phyloP scores from a whole-genome alignment of 2,329 filamentous ascomycete genomes.

The Periglandula ipomoeae region DNA sequence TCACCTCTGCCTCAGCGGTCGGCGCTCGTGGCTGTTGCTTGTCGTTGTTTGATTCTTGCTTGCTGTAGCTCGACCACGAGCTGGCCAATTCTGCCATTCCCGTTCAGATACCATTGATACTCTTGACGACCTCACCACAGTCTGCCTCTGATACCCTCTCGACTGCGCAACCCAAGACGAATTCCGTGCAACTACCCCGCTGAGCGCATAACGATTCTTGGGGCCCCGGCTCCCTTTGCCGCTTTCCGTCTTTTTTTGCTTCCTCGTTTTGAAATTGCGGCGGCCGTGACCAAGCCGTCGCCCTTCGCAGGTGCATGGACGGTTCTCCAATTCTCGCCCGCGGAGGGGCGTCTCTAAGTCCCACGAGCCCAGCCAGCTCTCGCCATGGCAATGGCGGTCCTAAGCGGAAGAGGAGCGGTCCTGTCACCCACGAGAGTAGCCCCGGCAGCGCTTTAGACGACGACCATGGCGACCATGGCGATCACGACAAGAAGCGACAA shows the following conservation, averaged over 20 bases:
- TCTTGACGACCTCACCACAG: background rate
- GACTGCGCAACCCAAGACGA: conserved; percentile 1
- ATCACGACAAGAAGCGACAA: conserved; percentile 52
- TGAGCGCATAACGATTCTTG: background rate
- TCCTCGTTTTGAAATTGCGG: conserved; percentile 6
- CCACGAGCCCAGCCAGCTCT: conserved; percentile 46
- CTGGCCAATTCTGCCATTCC: conserved; percentile 1
- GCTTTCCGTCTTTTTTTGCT: conserved; percentile 11
- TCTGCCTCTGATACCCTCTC: background rate
- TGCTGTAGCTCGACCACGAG: background rate
- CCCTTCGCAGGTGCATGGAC: conserved; percentile 33
- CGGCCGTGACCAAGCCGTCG: conserved; percentile 11
- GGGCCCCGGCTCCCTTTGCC: conserved; percentile 5
- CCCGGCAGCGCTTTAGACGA: conserved; percentile 43
- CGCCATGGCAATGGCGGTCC: conserved; percentile 37
- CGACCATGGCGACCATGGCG: conserved; percentile 36
- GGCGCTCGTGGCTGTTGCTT: conserved; percentile 3
- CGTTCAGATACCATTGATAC: background rate
- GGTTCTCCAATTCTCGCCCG: conserved; percentile 35
- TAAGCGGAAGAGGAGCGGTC: conserved; percentile 50
- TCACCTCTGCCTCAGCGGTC: conserved; percentile 6
- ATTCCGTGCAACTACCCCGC: conserved; percentile 7
- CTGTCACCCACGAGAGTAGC: conserved; percentile 47
- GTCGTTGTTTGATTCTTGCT: background rate
- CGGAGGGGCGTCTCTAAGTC: conserved; percentile 41